Percentiles rank a stretch among this genome's conserved stretches.
These are phyloP conservation scores for Mycena sp. DNA, from an alignment of 1,284 basidiomycete genomes.

Conservation along the genomic window DNA sequence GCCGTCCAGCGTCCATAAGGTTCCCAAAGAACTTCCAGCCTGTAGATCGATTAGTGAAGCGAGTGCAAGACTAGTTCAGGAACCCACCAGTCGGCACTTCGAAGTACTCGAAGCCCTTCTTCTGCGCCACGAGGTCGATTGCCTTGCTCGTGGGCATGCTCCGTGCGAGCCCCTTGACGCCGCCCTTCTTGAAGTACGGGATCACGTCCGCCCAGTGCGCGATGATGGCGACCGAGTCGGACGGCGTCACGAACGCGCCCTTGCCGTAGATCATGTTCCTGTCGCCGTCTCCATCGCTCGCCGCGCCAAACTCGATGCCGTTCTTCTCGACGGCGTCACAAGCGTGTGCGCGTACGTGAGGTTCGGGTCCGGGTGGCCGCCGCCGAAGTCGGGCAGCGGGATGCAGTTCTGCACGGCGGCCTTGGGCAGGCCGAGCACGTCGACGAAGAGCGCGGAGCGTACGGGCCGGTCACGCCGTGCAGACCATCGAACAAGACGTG, in stretches of 20 bases:
- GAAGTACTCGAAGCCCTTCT: conserved; percentile 93
- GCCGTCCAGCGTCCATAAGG: conserved; percentile 97
- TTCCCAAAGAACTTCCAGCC: conserved; percentile 99
- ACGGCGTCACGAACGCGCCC: conserved; percentile 97
- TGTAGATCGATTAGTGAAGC: conserved; percentile 40
- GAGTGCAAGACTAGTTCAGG: conserved; percentile 1
- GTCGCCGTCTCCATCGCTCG: conserved; percentile 97
- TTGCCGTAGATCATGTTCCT: conserved; percentile 99
- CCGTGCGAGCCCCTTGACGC: conserved; percentile 94
- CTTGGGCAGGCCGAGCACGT: conserved; percentile 84
- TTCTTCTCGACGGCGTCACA: conserved; percentile 90
- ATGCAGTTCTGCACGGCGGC: conserved; percentile 91
- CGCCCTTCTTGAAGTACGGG: conserved; percentile 93
- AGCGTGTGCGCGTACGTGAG: conserved; percentile 96
- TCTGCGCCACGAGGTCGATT: conserved; percentile 96
- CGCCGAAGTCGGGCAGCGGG: conserved; percentile 95
- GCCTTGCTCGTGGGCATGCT: conserved; percentile 98
- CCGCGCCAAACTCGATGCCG: conserved; percentile 93
- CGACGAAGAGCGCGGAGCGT: conserved; percentile 92
- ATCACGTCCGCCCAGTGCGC: conserved; percentile 97
- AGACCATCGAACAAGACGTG: conserved; percentile 96
- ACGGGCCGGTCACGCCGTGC: conserved; percentile 97
- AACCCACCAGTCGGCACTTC: conserved; percentile 93
- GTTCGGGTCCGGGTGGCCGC: conserved; percentile 98
- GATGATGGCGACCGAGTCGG: conserved; percentile 98